These are phyloP conservation scores for Hanseniaspora uvarum DNA, from an alignment of 1,139 yeast species.

Conservation along the genomic window DNA sequence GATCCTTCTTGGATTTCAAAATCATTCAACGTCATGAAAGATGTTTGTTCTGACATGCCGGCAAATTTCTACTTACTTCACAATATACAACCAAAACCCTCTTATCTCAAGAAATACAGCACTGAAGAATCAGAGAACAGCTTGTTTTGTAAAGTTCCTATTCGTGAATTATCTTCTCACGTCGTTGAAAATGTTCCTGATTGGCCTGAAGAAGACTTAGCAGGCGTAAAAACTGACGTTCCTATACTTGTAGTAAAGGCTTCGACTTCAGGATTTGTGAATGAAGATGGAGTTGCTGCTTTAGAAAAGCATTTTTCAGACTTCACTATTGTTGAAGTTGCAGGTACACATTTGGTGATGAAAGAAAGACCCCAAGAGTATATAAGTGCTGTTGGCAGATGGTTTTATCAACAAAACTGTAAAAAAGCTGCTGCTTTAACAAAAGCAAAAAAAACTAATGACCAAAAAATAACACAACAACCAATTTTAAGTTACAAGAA, in stretches of 20 bases:
- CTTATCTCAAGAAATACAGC: neutral
- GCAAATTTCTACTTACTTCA: neutral
- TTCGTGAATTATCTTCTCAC: neutral
- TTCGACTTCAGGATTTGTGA: constrained; percentile 6
- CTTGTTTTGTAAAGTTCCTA: constrained; percentile 6
- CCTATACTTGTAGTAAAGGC: constrained; percentile 6
- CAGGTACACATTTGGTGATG: constrained; percentile 13
- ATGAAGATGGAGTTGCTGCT: neutral
- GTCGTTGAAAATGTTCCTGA: neutral
- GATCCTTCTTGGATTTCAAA: constrained; percentile 5
- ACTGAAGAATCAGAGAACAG: neutral
- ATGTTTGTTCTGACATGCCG: neutral
- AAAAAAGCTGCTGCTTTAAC: neutral
- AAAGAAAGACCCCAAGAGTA: constrained; percentile 8
- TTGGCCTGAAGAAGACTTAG: constrained; percentile 1
- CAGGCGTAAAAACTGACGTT: neutral
- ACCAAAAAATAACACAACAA: neutral
- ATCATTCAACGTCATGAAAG: neutral
- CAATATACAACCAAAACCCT: neutral
- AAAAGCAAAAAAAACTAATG: neutral
- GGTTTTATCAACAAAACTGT: constrained; percentile 1
- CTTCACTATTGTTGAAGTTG: neutral
- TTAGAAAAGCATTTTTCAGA: constrained; percentile 2
- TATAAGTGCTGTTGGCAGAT: neutral
- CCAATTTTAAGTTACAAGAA: neutral